These are phyloP conservation scores for Davidsoniella neocaledoniae DNA, from an alignment of 2,329 filamentous ascomycete species.

Conservation along the genomic window DNA sequence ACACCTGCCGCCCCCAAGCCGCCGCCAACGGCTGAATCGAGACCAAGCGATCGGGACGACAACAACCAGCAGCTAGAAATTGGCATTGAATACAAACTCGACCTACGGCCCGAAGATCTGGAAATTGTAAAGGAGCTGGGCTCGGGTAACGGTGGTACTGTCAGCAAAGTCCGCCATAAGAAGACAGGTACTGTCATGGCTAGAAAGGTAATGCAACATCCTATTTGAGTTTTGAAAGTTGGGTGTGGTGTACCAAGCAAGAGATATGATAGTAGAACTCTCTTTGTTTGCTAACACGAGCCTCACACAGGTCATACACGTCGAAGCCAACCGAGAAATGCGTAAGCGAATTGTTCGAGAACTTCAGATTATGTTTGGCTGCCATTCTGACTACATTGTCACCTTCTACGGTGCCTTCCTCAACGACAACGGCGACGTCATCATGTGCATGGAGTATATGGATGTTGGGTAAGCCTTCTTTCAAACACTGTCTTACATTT, in stretches of 20 bases:
- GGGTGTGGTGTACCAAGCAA: background rate
- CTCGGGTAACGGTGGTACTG: slow-evolving; percentile 89
- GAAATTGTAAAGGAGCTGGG: slow-evolving; percentile 89
- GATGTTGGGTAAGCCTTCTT: slow-evolving; percentile 67
- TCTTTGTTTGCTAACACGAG: background rate
- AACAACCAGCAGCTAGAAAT: slow-evolving; percentile 63
- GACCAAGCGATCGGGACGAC: slow-evolving; percentile 42
- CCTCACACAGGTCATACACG: slow-evolving; percentile 68
- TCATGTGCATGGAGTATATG: slow-evolving; percentile 99
- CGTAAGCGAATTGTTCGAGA: slow-evolving; percentile 94
- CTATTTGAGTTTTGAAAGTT: background rate
- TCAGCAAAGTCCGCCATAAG: slow-evolving; percentile 93
- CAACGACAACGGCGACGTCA: slow-evolving; percentile 91
- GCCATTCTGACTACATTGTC: slow-evolving; percentile 91
- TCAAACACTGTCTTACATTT: background rate
- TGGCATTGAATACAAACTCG: slow-evolving; percentile 89
- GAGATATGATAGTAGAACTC: too few species aligned
- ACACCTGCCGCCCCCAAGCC: slow-evolving; percentile 60
- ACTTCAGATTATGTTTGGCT: slow-evolving; percentile 95
- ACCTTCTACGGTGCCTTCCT: slow-evolving; percentile 96
- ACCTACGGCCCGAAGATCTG: slow-evolving; percentile 80
- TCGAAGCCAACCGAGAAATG: slow-evolving; percentile 94
- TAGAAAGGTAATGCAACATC: slow-evolving; percentile 52
- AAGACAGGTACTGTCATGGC: slow-evolving; percentile 95
- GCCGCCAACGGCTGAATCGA: slow-evolving; percentile 55